phyloP scores from a whole-genome alignment of 257 asterid species.

The Prunella vulgaris region DNA sequence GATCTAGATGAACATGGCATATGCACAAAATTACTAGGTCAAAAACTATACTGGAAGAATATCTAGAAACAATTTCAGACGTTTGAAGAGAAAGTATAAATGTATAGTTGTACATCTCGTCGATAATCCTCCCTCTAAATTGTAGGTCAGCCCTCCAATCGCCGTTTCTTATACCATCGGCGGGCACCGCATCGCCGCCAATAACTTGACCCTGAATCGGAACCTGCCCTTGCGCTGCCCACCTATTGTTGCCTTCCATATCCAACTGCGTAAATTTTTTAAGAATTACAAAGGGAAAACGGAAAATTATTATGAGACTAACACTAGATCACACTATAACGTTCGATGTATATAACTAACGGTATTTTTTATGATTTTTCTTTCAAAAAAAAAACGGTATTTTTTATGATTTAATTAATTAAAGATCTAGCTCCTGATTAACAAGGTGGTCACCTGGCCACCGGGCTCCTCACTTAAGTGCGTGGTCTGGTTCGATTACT shows the following conservation, averaged over 20 bases:
- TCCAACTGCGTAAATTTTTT: neutral
- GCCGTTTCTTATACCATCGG: slow-evolving; percentile 45
- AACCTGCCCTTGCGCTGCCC: slow-evolving; percentile 48
- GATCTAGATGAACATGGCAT: slow-evolving; percentile 6
- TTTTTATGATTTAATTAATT: too few species aligned
- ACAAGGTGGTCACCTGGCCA: too few species aligned
- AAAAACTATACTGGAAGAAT: neutral
- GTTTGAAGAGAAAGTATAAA: neutral
- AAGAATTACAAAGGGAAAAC: too few species aligned
- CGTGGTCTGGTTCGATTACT: too few species aligned
- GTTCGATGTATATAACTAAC: too few species aligned
- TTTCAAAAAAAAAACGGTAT: too few species aligned
- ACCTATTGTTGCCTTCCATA: slow-evolving; percentile 62
- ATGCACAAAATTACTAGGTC: neutral
- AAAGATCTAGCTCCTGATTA: too few species aligned
- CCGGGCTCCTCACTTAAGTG: too few species aligned
- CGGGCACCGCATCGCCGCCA: slow-evolving; percentile 38
- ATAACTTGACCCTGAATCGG: slow-evolving; percentile 46
- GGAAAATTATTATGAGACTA: too few species aligned
- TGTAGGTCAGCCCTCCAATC: slow-evolving; percentile 76
- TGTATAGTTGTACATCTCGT: slow-evolving; percentile 42
- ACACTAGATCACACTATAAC: too few species aligned
- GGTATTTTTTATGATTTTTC: too few species aligned
- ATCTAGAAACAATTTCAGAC: neutral
- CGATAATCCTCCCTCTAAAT: slow-evolving; percentile 64